These are phyloP conservation scores for Globomyces pollinis-pini DNA, from an alignment of 192 early-diverging fungal species.

Conservation along the genomic window DNA sequence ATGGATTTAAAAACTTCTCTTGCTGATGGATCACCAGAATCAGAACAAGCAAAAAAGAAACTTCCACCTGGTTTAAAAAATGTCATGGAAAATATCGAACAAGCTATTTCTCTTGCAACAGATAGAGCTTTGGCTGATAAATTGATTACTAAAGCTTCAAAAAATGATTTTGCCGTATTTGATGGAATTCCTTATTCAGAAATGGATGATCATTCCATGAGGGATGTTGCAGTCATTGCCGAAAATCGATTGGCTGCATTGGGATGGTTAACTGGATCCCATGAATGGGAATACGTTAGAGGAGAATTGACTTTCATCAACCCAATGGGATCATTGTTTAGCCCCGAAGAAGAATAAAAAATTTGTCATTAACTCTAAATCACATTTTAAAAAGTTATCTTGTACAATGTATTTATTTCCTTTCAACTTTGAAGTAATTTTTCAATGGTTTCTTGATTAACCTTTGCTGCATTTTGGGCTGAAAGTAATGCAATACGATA, in stretches of 20 bases:
- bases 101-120: constrained; percentile 39
- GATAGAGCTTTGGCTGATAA: constrained; percentile 29
- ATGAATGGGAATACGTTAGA: constrained; percentile 39
- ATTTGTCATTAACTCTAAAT: background rate
- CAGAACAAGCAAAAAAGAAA: constrained; percentile 19
- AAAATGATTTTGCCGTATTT: constrained; percentile 44
- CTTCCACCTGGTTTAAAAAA: constrained; percentile 37
- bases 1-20: constrained; percentile 36
- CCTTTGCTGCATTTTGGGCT: background rate
- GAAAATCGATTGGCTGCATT: constrained; percentile 50
- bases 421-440: too few relatives aligned
- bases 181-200: constrained; percentile 16
- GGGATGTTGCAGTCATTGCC: constrained; percentile 29
- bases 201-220: constrained; percentile 16
- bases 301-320: constrained; percentile 45
- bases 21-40: constrained; percentile 12
- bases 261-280: constrained; percentile 40
- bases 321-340: constrained; percentile 47
- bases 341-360: constrained; percentile 22
- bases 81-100: constrained; percentile 40
- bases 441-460: background rate
- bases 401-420: background rate
- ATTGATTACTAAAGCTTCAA: background rate
- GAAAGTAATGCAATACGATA: too few relatives aligned
- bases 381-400: background rate